A percentile compares a stretch with the other conserved stretches of the same genome.
phyloP scores from a whole-genome alignment of 352 stramenopile species.

The Globisporangium recalcitrans region DNA sequence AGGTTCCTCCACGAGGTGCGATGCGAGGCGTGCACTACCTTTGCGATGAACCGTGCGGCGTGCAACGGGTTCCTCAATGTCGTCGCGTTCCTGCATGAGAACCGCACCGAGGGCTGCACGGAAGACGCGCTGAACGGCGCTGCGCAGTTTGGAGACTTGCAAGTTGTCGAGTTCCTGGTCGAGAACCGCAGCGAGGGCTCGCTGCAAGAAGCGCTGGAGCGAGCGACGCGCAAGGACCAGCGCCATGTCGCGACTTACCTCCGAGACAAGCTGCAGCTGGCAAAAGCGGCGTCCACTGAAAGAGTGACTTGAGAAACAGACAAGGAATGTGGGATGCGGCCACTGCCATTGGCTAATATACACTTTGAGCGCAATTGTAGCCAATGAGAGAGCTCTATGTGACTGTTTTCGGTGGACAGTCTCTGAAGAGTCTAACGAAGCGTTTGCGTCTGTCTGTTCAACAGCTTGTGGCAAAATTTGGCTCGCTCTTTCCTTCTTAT shows the following conservation, averaged over 20 bases:
- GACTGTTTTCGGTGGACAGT: background rate
- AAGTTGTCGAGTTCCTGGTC: slow-evolving; percentile 11
- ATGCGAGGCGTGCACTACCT: background rate
- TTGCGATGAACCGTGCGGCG: slow-evolving; percentile 18
- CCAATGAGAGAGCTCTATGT: background rate
- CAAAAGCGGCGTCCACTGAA: background rate
- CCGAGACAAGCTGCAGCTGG: background rate
- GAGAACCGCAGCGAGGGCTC: slow-evolving; percentile 11
- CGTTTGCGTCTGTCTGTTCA: background rate
- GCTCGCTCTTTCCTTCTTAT: background rate
- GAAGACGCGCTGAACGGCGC: slow-evolving; percentile 8
- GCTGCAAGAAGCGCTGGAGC: slow-evolving; percentile 2
- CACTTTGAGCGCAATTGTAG: background rate
- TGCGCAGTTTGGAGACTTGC: background rate
- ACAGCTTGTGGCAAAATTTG: background rate
- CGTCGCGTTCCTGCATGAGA: slow-evolving; percentile 5
- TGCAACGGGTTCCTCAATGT: slow-evolving; percentile 17
- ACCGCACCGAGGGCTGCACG: slow-evolving; percentile 10
- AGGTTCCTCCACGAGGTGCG: slow-evolving; percentile 10
- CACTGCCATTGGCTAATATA: slow-evolving; percentile 2
- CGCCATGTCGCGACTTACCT: background rate
- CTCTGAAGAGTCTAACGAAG: background rate
- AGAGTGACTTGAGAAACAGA: background rate
- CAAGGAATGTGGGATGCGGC: too few species aligned
- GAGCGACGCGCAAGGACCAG: background rate